Base-by-base conservation (phyloP, 495 filamentous ascomycete genomes). In the Annulohypoxylon moriforme region DNA sequence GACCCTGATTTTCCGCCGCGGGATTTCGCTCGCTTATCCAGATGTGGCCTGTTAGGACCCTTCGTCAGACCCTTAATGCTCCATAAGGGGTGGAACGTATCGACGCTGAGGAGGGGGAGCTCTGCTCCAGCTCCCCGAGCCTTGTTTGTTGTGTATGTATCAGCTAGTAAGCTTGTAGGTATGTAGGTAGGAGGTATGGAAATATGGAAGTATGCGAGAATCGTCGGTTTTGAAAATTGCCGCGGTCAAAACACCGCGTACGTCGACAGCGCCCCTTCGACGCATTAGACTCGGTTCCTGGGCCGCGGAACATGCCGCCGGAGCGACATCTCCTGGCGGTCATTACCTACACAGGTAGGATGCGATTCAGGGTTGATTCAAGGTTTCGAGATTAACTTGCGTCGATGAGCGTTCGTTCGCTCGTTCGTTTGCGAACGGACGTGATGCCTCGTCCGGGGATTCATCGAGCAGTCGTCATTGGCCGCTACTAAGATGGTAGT, bases 41-140 rank as follows among this genome's bases (percentile, higher is more conserved):
- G 20, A 49, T 10, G 46, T 22, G 46, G 46, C 46, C 46, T 49
- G 46, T 49, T 49, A 44, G 46, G 46, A 49, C 46, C 46, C 46
- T 49, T 49, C 18, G 46, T 25, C 20, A 24, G 46, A 14, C 47
- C 47, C 47, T 52, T 14, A 25, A 25, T 52, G 24, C 47, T n/a
- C 47, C 47, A n/a, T 29, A 44, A 44, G 16, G 40, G 11, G 22
- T 29, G 47, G 47, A 25, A 52, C 47, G 40, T 3, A 49, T 8
- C 40, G 13, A 3, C 16, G 40, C 40, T 4, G 40, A 44, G 40
- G 46, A n/a, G 40, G 40, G 13, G 40, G 40, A 40, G 36, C 36
- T 44, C 16, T 44, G 40, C 40, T 44, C 40, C 40, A 44, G 40
- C 40, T 44, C 40, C 40, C n/a, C 40, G 40, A 20, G 40, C 40